phyloP scores from a whole-genome alignment of 331 rosid genomes.

The Stylosanthes scabra region DNA sequence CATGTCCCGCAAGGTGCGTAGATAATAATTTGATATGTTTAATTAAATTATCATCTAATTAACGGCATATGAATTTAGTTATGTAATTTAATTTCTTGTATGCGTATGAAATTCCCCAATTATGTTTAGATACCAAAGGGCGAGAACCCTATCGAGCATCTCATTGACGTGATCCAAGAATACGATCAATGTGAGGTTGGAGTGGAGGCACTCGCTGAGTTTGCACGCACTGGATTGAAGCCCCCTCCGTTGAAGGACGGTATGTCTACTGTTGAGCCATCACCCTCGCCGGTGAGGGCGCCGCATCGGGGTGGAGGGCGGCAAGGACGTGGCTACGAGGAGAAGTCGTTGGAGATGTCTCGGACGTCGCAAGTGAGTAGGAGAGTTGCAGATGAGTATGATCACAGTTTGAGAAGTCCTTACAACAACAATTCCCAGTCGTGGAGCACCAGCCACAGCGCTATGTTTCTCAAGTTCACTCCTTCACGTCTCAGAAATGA shows the following conservation, averaged over 20 bases:
- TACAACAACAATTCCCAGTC: constrained; percentile 60
- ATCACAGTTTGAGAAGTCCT: constrained; percentile 82
- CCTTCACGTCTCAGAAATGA: constrained; percentile 55
- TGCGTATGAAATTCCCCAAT: too few relatives aligned
- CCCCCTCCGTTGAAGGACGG: constrained; percentile 63
- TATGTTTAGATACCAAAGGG: constrained; percentile 47
- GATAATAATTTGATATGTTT: too few relatives aligned
- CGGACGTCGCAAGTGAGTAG: constrained; percentile 41
- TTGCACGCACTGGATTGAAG: constrained; percentile 69
- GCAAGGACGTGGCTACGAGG: neutral
- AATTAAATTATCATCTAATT: too few relatives aligned
- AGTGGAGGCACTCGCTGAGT: constrained; percentile 66
- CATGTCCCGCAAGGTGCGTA: constrained; percentile 65
- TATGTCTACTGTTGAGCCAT: constrained; percentile 36
- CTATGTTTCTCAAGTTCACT: constrained; percentile 57
- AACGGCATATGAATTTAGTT: too few relatives aligned
- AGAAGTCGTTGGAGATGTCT: constrained; percentile 45
- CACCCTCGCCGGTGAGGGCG: constrained; percentile 32
- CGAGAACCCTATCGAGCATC: constrained; percentile 71
- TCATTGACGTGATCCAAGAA: constrained; percentile 80
- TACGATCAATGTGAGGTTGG: constrained; percentile 73
- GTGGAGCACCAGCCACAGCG: constrained; percentile 60
- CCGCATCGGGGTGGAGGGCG: neutral
- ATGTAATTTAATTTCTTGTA: too few relatives aligned
- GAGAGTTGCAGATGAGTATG: constrained; percentile 49